Base-by-base conservation (phyloP, 306 rosid genomes). In the Trichosanthes cucumerina region DNA sequence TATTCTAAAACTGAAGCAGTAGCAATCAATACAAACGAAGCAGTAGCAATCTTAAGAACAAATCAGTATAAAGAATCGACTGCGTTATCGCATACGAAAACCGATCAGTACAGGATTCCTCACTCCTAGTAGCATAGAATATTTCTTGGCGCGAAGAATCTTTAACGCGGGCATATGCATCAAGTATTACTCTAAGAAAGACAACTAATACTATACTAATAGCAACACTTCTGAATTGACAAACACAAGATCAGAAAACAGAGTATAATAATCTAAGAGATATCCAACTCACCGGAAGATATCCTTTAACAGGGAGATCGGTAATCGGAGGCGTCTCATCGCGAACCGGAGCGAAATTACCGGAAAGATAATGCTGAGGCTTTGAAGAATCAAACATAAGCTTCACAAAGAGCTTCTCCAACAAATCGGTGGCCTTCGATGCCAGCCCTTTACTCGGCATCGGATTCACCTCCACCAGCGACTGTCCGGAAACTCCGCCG, bases 241-340 rank as follows among this genome's bases (percentile, higher is more conserved):
- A 23, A 43, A 69, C 9, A 18, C n/a, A 9, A 50, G 3, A 46
- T 28, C 68, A 54, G 11, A 36, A 76, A 36, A 33, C 47, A 54
- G 36, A 36, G 16, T 19, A 76, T 50, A 47, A n/a, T 23, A 11
- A 69, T 23, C 31, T n/a, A 18, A 21, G 6, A 34, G 28, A 19
- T 68, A 31, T 23, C 62, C 10, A 38, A 87, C 88, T 75, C 79
- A 95, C 99, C 71, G 99, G 99, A 18, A 95, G 93, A 79, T 60
- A 23, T 1, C 99, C 99, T 70, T 76, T 80, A 16, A 95, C 87
- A 23, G 73, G 81, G 36, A 95, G 97, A 65, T 91, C 77, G 75
- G 26, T 84, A n/a, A 86, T 81, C 13, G 97, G 97, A 81, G 97
- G 93, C 14, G 97, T 95, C 70, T 95, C 98, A n/a, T 86, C 82